Base-by-base conservation (phyloP, 805 yeast genomes). In the Yarrowia porcina region DNA sequence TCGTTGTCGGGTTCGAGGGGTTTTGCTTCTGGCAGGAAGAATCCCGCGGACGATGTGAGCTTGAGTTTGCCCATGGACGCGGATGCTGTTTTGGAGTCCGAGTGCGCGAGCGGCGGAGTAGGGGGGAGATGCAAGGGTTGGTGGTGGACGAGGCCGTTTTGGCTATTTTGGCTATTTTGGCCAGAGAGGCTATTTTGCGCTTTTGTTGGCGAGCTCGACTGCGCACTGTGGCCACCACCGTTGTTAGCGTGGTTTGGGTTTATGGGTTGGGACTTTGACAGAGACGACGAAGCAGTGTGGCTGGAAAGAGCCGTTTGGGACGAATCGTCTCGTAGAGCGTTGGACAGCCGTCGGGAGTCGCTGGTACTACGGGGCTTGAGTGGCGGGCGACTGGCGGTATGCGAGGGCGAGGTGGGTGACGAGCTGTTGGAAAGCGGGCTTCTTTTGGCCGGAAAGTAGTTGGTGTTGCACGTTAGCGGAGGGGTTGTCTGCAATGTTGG, bases 31-130 rank as follows among this genome's bases (percentile, higher is more conserved):
- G 59, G 59, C 44, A 52, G 59, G 44, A 52, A 52, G 17, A 52
- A 52, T 13, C 59, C 59, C 13, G 59, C 59, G 33, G 59, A 52
- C 18, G 59, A 52, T 23, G 44, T 11, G 32, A 52, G 59, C 44
- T 52, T 52, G n/a, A 52, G n/a, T n/a, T 52, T 52, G 59, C 44
- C 59, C 59, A 52, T 52, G 44, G 59, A 25, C 59, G 59, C 20
- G n/a, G n/a, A n/a, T 47, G 50, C 17, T 21, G 45, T 11, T 30
- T 45, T 49, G 1, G 56, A 4, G 56, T 49, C 56, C 8, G 56
- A 25, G 56, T 49, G 56, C 12, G 39, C 56, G 20, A 49, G 56
- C 9, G 56, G 56, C 30, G 56, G 56, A 2, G 56, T 49, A 9
- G 56, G 56, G 39, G 56, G 56, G 4, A 49, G 39, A 33, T 49